Evolutionary conservation across 2,329 filamentous ascomycete genomes (phyloP).

Genomic region (Fusarium sp.): DNA sequence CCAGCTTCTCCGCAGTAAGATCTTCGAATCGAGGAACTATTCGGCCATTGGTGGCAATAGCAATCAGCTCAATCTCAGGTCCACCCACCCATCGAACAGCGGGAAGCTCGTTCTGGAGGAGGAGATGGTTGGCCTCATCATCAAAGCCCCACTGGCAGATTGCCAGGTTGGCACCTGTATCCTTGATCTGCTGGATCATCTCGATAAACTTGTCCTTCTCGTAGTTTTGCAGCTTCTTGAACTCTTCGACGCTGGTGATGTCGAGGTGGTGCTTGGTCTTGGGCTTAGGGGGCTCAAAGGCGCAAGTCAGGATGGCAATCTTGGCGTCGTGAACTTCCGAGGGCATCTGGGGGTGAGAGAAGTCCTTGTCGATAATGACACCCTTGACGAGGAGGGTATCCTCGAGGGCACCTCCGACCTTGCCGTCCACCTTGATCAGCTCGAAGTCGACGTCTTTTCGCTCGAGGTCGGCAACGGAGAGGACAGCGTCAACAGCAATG

Average conservation of each 20-base stretch:
- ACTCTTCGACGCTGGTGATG: conserved; percentile 96
- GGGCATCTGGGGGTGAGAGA: conserved; percentile 99
- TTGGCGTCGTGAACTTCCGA: conserved; percentile 95
- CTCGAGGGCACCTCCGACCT: conserved; percentile 93
- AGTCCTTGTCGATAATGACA: conserved; percentile 99
- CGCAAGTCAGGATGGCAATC: conserved; percentile 96
- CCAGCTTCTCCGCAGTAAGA: conserved; percentile 89
- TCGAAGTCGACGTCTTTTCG: conserved; percentile 99
- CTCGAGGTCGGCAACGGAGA: conserved; percentile 95
- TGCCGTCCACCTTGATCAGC: conserved; percentile 98
- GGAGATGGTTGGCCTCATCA: conserved; percentile 96
- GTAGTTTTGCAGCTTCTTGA: conserved; percentile 96
- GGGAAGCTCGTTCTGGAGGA: conserved; percentile 95
- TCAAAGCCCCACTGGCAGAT: conserved; percentile 99
- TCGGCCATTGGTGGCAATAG: conserved; percentile 96
- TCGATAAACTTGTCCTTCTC: conserved; percentile 96
- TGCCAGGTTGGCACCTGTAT: conserved; percentile 94
- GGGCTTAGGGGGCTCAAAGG: conserved; percentile 98
- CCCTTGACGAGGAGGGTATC: conserved; percentile 96
- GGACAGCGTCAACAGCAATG: conserved; percentile 95
- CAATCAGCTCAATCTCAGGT: conserved; percentile 97
- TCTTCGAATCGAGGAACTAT: conserved; percentile 99
- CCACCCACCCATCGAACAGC: conserved; percentile 98
- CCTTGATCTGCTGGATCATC: conserved; percentile 99
- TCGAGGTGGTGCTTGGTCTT: conserved; percentile 99